Evolutionary conservation across 495 filamentous ascomycete genomes (phyloP), one percentile per base, ranked within the genome.

Genomic region (Durotheca rogersii): DNA sequence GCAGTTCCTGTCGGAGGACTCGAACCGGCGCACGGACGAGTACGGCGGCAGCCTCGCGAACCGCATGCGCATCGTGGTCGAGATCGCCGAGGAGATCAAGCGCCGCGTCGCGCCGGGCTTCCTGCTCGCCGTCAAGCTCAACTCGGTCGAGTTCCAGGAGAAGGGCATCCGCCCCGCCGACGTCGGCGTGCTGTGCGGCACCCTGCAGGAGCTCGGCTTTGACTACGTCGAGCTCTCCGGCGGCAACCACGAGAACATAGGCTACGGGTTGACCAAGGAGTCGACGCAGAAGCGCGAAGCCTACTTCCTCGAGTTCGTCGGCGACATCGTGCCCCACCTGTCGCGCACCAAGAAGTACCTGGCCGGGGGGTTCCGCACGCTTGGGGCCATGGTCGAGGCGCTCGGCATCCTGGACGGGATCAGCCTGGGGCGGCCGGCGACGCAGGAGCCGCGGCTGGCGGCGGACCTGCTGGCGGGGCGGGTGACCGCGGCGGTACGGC

Each of bases 171-270:
- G 69, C 38, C 71, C 79, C 4, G 72, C 78, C 15, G 82, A 83
- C 44, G 75, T 74, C 4, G 68, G 69, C 41, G 50, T 74, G 9
- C 64, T 85, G 1, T 81, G 79, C 64, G 48, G 67, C 25, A 66
- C 66, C 4, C 68, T 84, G 10, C 80, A 85, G 56, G 50, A 66
- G 11, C 66, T 72, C 34, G 41, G 61, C 5, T 81, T 84, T 51
- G 82, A 85, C 58, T 85, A 79, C 57, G 76, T 84, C n/a, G 81
- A 85, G 60, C 69, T 85, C 2, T 76, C 71, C 5, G 81, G 82
- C 35, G 82, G 81, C 6, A 85, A 80, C 2, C 52, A 83, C 59
- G 75, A 84, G 53, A 58, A 66, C 2, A 43, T 81, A 4, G 77
- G 68, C 1, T 80, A 79, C 47, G 54, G 56, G 7, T 67, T 77